Conservation (phyloP, 2,329 filamentous ascomycete species). For the Aspergillus awamori region DNA sequence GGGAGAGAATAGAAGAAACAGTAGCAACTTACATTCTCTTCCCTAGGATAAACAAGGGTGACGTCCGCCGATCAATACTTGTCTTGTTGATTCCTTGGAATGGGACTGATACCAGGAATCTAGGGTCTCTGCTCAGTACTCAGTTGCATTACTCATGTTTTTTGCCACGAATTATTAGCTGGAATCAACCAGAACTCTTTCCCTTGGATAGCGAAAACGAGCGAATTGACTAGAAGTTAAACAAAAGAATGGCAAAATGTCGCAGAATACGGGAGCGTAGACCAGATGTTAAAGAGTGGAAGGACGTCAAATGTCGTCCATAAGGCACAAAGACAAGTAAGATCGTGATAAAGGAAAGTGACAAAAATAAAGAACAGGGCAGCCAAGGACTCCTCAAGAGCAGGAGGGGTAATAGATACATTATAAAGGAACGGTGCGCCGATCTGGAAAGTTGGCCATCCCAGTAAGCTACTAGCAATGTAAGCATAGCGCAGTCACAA, state of each 20-base stretch:
- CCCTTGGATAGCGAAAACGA: slow-evolving; percentile 5
- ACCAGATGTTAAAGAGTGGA: slow-evolving; percentile 7
- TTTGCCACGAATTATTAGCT: not conserved
- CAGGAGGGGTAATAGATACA: slow-evolving; percentile 1
- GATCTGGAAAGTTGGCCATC: not conserved
- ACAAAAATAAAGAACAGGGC: slow-evolving; percentile 1
- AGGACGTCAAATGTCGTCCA: slow-evolving; percentile 17
- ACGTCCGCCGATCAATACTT: not conserved
- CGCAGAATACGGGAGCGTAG: not conserved
- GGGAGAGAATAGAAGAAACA: not conserved
- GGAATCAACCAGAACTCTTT: slow-evolving; percentile 15
- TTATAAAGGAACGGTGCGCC: not conserved
- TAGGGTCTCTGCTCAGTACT: slow-evolving; percentile 6
- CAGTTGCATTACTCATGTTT: not conserved
- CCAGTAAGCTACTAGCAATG: not conserved
- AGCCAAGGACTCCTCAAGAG: not conserved
- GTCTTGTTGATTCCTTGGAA: not conserved
- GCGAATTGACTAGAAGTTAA: not conserved
- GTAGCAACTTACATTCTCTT: slow-evolving; percentile 3
- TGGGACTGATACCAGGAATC: slow-evolving; percentile 10
- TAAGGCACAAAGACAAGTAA: not conserved
- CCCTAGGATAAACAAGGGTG: not conserved
- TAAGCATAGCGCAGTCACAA: not conserved
- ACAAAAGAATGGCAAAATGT: not conserved
- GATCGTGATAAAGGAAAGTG: slow-evolving; percentile 9